Base-by-base conservation (phyloP, 1,139 yeast species). In the Diutina sp. region DNA sequence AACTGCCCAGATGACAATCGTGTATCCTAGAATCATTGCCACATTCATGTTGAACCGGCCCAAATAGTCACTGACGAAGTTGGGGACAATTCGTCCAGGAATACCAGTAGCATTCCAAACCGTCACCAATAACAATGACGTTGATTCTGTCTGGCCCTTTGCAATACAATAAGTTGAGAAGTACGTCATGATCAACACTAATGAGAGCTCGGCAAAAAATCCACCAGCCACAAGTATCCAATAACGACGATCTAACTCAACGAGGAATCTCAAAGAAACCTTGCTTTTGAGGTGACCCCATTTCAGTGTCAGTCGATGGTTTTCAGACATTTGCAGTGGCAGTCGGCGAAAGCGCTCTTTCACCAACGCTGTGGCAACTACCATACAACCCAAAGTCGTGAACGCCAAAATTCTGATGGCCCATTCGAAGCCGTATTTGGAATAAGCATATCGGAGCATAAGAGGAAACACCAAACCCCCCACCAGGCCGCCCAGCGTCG, bases 381-480 rank as follows among this genome's bases (percentile, higher is more conserved):
- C 50, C 62, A 79, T 68, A 47, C 80, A 71, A 0, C 70, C 73
- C 14, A 76, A 65, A 60, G 21, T 51, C 9, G 41, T 38, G 21
- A 51, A 38, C 18, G 46, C 46, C 21, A 51, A 38, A 18, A 79
- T 74, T 61, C 89, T 68, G 58, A 84, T 77, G 0, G 87, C 85
- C 88, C 88, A 83, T 1, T 69, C 67, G 61, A 74, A 84, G 0
- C 88, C 89, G 48, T 80, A 76, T 55, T 72, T 72, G 2, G 67
- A 66, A 62, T 82, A 84, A 16, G 83, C 66, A 46, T 73, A 72
- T 59, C 84, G 70, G 60, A 84, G 72, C 71, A 84, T 74, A 55
- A 83, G 72, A 0, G 90, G 87, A 66, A 84, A 80, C 14, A 78
- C 65, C 35, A 82, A 70, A 44, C 88, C 89, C 14, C 88, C 89